Evolutionary conservation across 495 filamentous ascomycete genomes (phyloP), one percentile per base, ranked within the genome.

Genomic region (Podospora appendiculata): DNA sequence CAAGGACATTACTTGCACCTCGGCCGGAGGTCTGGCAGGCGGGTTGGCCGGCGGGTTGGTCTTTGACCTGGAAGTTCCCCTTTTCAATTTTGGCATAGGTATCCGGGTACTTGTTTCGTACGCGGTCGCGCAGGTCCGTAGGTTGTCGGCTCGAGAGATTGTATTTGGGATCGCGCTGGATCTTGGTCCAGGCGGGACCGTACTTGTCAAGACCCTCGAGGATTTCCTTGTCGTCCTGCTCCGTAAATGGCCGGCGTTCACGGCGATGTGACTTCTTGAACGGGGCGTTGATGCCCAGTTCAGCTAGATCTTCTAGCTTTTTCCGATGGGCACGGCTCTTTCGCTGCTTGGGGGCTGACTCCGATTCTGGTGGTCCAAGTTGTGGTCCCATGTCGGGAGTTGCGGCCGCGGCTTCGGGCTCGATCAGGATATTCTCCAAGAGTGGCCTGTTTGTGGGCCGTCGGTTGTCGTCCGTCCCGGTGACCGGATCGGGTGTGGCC

Each of bases 41-140:
- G 25, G 25, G 25, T 25, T 2, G 25, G 25, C 25, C 25, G 25
- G 25, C 25, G 25, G 25, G 25, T 25, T 25, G 25, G 33, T 70
- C 58, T 48, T 66, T 69, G 46, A 69, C 65, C 50, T 82, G 71
- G 32, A 70, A 62, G 13, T 64, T 62, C 14, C 75, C 77, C 61
- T 87, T 93, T 45, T 84, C 79, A 25, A 75, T 74, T 45, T 60
- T 52, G 16, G 63, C 58, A 54, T 74, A 78, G 41, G 72, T 68
- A 38, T 87, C 80, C 7, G 89, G 88, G 55, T 85, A 90, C 48
- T 84, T 86, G 53, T 87, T 90, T 16, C 90, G 78, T 48, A 94
- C 85, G 7, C 89, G 77, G 66, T 96, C 90, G 45, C 90, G 75
- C 11, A 96, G 70, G 60, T 96, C 89, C 6, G 87, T 90, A 3